These are phyloP conservation scores for Tetrapisispora nanseiensis DNA, from an alignment of 805 yeast genomes.

Conservation along the genomic window DNA sequence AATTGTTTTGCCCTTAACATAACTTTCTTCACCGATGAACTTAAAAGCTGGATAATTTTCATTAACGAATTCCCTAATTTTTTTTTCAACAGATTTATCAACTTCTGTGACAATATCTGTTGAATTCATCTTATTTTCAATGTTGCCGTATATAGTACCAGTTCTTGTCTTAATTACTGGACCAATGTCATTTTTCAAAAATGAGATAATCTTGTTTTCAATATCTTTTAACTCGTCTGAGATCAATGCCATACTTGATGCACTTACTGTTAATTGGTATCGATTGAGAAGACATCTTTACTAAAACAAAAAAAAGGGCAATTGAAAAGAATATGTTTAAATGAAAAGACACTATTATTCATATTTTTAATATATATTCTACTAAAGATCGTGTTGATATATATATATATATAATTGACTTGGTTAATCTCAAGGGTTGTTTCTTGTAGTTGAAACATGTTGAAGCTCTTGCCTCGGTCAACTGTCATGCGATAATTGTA, in stretches of 20 bases:
- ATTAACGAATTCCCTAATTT: slow-evolving; percentile 25
- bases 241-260: slow-evolving; percentile 10
- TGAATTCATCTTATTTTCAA: slow-evolving; percentile 48
- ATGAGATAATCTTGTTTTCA: slow-evolving; percentile 16
- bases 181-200: slow-evolving; percentile 20
- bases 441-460: too few relatives aligned
- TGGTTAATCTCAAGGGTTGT: too few relatives aligned
- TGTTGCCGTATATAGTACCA: slow-evolving; percentile 28
- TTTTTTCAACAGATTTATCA: slow-evolving; percentile 45
- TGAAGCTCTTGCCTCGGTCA: too few relatives aligned
- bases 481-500: too few relatives aligned
- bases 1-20: slow-evolving; percentile 37
- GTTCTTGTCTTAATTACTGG: slow-evolving; percentile 20
- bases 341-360: too few relatives aligned
- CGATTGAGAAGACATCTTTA: too few relatives aligned
- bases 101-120: slow-evolving; percentile 56
- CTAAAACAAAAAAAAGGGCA: too few relatives aligned
- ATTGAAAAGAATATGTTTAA: too few relatives aligned
- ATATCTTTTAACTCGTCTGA: slow-evolving; percentile 19
- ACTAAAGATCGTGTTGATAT: too few relatives aligned
- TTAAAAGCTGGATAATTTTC: slow-evolving; percentile 39
- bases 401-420: too few relatives aligned
- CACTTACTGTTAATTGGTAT: background rate
- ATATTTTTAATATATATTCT: too few relatives aligned
- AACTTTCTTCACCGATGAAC: slow-evolving; percentile 57